phyloP scores from a whole-genome alignment of 768 basidiomycete genomes.

The Auricularia sp. region DNA sequence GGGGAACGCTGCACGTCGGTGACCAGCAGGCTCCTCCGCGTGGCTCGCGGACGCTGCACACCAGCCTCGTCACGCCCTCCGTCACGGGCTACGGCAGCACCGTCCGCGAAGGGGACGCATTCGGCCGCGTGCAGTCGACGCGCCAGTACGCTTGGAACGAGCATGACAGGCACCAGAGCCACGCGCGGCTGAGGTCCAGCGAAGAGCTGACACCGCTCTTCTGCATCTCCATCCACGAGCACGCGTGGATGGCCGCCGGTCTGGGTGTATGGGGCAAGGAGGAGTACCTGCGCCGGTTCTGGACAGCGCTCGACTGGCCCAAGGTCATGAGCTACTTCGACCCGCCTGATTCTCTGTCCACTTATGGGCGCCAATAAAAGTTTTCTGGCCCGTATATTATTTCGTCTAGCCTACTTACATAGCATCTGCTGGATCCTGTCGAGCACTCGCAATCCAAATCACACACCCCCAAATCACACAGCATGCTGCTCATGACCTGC shows the following conservation, averaged over 20 bases:
- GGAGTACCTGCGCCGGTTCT: slow-evolving; percentile 73
- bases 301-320: slow-evolving; percentile 72
- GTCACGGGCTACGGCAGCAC: neutral
- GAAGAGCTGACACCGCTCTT: slow-evolving; percentile 61
- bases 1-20: no score
- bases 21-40: no score
- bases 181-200: slow-evolving; percentile 24
- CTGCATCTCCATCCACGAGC: slow-evolving; percentile 72
- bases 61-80: no score
- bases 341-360: neutral
- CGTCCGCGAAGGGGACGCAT: neutral
- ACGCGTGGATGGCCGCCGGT: slow-evolving; percentile 75
- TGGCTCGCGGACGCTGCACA: no score
- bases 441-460: neutral
- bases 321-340: slow-evolving; percentile 29
- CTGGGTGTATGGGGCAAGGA: slow-evolving; percentile 91
- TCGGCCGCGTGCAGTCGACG: neutral
- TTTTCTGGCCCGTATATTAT: no score
- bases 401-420: no score
- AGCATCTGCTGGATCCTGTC: neutral
- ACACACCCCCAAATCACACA: neutral
- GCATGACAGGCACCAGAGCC: neutral
- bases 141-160: neutral
- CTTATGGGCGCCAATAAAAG: neutral
- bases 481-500: no score